Evolutionary conservation across 306 rosid species (phyloP).

Genomic region (Sphenostylis stenocarpa): DNA sequence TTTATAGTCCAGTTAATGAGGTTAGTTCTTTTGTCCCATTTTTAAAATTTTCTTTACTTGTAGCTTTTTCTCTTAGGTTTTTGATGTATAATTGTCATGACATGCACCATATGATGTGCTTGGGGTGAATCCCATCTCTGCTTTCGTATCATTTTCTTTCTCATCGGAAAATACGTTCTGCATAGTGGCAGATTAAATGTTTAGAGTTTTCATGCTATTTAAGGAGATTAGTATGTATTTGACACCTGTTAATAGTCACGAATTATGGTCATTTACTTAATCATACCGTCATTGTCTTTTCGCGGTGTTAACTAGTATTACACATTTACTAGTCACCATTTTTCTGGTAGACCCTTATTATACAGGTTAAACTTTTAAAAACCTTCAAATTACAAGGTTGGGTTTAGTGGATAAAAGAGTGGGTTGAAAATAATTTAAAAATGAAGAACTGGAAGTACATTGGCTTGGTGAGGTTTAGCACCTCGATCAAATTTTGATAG

Average conservation of each 20-base stretch:
- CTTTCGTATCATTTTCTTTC: not conserved
- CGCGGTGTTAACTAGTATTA: not conserved
- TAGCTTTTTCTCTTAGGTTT: constrained; percentile 1
- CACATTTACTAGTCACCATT: constrained; percentile 4
- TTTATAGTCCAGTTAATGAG: constrained; percentile 55
- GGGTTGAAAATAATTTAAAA: not conserved
- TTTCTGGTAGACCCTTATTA: not conserved
- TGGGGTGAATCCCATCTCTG: not conserved
- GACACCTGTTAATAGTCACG: not conserved
- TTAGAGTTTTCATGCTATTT: not conserved
- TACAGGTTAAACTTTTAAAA: not conserved
- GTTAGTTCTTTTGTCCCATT: constrained; percentile 40
- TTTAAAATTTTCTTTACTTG: not conserved
- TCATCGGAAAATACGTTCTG: not conserved
- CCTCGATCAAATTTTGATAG: not conserved
- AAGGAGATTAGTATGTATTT: not conserved
- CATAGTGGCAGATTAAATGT: not conserved
- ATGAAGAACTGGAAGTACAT: not conserved
- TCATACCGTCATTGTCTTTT: not conserved
- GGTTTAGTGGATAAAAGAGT: not conserved
- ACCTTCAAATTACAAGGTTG: not conserved
- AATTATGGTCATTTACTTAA: not conserved
- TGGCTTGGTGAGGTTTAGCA: not conserved
- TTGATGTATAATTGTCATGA: not conserved
- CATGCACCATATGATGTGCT: not conserved